Evolutionary conservation across 2,329 filamentous ascomycete genomes (phyloP), one percentile per base, ranked within the genome.

Genomic region (Fusarium foetens): DNA sequence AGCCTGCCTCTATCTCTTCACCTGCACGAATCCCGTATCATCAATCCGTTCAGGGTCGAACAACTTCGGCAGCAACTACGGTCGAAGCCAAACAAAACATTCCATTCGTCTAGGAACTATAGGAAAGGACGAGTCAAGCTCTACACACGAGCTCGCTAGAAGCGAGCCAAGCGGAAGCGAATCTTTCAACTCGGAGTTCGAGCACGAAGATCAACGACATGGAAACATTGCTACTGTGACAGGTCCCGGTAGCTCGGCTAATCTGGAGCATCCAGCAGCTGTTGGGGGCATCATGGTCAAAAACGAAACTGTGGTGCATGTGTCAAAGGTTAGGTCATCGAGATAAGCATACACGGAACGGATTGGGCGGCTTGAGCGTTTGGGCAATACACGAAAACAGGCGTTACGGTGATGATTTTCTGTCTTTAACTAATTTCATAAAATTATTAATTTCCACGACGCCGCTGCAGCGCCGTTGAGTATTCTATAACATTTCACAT

Each of bases 141-240:
- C 74, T 5, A 76, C 74, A 4, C 63, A 74, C 16, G 53, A 76
- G 35, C 66, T 76, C 12, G 71, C 74, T 5, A 63, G 58, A 11
- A 43, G 45, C 0, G 66, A 65, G 0, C 39, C 53, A 3, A 66
- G 57, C 6, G 61, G 58, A 14, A 45, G 36, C 29, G 58, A 58
- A 16, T 73, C 66, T 16, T 33, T 51, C 2, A 17, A 66, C 11
- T 71, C 63, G 1, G 66, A 74, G 5, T 70, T 66, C 17, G 74
- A 75, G 7, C 43, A 64, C 14, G 66, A 73, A 3, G 8, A 46
- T 10, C 63, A 59, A 12, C 33, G 39, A 19, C 66, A 66, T 6
- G 45, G 62, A 25, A 51, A 66, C 4, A 68, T 51, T 5, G 58
- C 63, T n/a, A 68, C 66, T 19, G 58, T 53, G 8, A 65, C 52